A percentile compares a stretch with the other conserved stretches of the same genome.
Conservation (phyloP, 768 basidiomycete genomes). For the Tremella mesenterica region DNA sequence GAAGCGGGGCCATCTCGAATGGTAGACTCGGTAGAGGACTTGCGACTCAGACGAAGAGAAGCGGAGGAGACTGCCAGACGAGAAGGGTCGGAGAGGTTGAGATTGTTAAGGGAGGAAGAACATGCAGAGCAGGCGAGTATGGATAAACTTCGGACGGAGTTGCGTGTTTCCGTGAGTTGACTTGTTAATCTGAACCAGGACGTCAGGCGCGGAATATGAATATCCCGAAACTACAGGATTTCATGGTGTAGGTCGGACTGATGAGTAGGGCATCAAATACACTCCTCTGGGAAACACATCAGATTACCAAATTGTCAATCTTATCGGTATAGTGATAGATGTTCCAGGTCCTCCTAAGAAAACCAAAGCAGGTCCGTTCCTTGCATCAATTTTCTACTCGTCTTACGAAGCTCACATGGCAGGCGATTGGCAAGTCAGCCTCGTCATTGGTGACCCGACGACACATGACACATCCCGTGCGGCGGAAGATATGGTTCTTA, state of each 20-base stretch:
- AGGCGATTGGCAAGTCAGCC: conserved; percentile 12
- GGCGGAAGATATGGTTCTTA: conserved; percentile 21
- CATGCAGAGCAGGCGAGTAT: too few species aligned
- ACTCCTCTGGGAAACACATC: neutral
- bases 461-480: conserved; percentile 3
- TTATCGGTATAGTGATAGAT: neutral
- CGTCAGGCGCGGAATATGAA: too few species aligned
- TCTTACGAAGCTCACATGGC: neutral
- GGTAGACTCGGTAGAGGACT: too few species aligned
- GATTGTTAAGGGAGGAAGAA: too few species aligned
- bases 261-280: neutral
- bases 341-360: neutral
- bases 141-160: too few species aligned
- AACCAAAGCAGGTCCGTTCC: neutral
- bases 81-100: too few species aligned
- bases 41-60: too few species aligned
- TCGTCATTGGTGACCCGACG: conserved; percentile 22
- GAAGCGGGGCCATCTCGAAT: neutral
- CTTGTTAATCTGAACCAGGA: too few species aligned
- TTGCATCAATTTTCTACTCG: too few species aligned
- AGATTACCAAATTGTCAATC: neutral
- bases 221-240: too few species aligned
- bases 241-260: neutral
- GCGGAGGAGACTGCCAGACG: too few species aligned
- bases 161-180: too few species aligned